Conservation (phyloP, 768 basidiomycete genomes). For the Suillus occidentalis region DNA sequence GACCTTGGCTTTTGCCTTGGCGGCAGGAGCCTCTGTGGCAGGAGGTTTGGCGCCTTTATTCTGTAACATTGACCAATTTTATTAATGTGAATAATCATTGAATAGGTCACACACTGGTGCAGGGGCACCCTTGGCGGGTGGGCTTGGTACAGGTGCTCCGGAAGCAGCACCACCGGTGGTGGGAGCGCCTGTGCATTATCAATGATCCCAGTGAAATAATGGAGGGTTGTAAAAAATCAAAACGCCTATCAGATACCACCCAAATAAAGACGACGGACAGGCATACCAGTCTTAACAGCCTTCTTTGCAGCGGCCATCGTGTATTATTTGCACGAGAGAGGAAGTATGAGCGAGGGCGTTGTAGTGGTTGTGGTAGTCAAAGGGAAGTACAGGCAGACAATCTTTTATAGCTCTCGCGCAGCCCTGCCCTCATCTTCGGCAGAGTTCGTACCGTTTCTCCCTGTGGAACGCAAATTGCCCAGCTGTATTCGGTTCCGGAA, state of each 20-base stretch:
- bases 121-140: not conserved
- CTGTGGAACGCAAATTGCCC: not conserved
- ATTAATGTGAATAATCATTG: not conserved
- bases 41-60: slow-evolving; percentile 17
- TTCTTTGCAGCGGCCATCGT: slow-evolving; percentile 26
- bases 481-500: not conserved
- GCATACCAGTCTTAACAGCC: slow-evolving; percentile 23
- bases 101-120: slow-evolving; percentile 1
- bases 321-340: slow-evolving; percentile 8
- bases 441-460: slow-evolving; percentile 16
- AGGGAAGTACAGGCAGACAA: slow-evolving; percentile 4
- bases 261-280: slow-evolving; percentile 7
- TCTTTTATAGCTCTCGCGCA: slow-evolving; percentile 23
- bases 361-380: not conserved
- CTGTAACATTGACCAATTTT: slow-evolving; percentile 12
- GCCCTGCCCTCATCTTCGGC: slow-evolving; percentile 32
- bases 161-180: not conserved
- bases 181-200: slow-evolving; percentile 14
- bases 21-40: slow-evolving; percentile 28
- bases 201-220: not conserved
- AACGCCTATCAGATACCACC: not conserved
- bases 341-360: slow-evolving; percentile 4
- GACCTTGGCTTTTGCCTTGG: slow-evolving; percentile 27
- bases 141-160: not conserved
- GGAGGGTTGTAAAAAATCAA: not conserved